Evolutionary conservation across 1,284 basidiomycete genomes (phyloP).

Genomic region (Moniliophthora roreri): DNA sequence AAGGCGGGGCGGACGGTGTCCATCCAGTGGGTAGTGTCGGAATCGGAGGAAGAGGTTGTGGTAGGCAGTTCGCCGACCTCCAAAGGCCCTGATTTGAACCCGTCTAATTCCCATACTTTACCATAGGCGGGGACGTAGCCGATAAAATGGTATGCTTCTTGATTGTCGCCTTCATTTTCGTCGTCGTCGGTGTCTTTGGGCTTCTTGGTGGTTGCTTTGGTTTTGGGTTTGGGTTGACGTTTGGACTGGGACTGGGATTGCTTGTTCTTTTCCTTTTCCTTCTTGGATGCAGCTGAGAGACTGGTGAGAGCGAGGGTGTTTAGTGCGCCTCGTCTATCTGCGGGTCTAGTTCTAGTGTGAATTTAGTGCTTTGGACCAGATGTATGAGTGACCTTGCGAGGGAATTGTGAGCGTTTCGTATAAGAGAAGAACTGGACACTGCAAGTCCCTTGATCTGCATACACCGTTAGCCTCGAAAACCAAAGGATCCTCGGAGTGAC

Average conservation of each 20-base stretch:
- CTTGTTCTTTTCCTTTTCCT: constrained; percentile 30
- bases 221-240: constrained; percentile 31
- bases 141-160: constrained; percentile 58
- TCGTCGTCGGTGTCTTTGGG: constrained; percentile 24
- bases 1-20: constrained; percentile 58
- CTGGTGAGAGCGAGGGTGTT: constrained; percentile 45
- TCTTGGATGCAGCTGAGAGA: constrained; percentile 26
- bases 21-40: constrained; percentile 43
- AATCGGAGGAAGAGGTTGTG: constrained; percentile 12
- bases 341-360: constrained; percentile 37
- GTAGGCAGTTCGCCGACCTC: constrained; percentile 55
- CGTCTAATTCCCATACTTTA: constrained; percentile 64
- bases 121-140: constrained; percentile 60
- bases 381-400: constrained; percentile 46
- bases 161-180: constrained; percentile 23
- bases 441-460: constrained; percentile 61
- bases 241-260: constrained; percentile 28
- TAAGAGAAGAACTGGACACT: constrained; percentile 49
- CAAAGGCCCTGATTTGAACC: constrained; percentile 52
- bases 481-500: constrained; percentile 20
- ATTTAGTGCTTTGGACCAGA: not conserved
- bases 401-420: constrained; percentile 56
- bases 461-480: not conserved
- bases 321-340: constrained; percentile 54
- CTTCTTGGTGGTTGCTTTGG: constrained; percentile 18